Percentiles rank a stretch among this genome's conserved stretches.
Conservation (phyloP, 495 filamentous ascomycete species). For the Bombardia bombarda region DNA sequence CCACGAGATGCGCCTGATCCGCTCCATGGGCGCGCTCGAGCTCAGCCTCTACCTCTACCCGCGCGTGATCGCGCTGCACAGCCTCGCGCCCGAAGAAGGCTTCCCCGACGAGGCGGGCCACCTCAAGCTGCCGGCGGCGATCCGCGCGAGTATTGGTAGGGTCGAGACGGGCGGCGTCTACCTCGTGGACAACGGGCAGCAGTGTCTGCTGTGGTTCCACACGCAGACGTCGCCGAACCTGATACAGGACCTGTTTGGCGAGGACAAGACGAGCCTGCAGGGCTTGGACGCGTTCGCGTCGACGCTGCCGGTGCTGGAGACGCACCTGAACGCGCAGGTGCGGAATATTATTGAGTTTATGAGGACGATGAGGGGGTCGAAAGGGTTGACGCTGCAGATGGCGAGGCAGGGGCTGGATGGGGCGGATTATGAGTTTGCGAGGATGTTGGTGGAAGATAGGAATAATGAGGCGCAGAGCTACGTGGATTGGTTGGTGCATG, state of each 20-base stretch:
- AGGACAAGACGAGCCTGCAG: slow-evolving; percentile 61
- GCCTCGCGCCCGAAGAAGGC: slow-evolving; percentile 75
- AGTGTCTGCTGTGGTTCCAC: slow-evolving; percentile 87
- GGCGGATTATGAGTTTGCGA: slow-evolving; percentile 92
- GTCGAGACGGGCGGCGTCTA: slow-evolving; percentile 96
- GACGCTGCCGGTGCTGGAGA: slow-evolving; percentile 71
- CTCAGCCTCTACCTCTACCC: slow-evolving; percentile 92
- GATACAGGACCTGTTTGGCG: slow-evolving; percentile 83
- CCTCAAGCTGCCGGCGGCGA: slow-evolving; percentile 66
- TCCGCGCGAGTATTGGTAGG: slow-evolving; percentile 79
- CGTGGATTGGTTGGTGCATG: slow-evolving; percentile 95
- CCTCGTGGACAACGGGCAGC: slow-evolving; percentile 93
- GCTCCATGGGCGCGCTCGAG: slow-evolving; percentile 76
- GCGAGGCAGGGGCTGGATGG: slow-evolving; percentile 91
- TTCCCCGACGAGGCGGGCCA: slow-evolving; percentile 82
- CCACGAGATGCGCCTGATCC: slow-evolving; percentile 85
- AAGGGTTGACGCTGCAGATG: slow-evolving; percentile 81
- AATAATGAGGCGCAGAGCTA: slow-evolving; percentile 97
- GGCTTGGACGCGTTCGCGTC: slow-evolving; percentile 70
- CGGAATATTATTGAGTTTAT: slow-evolving; percentile 89
- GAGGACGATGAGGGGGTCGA: slow-evolving; percentile 70
- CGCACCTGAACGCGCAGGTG: slow-evolving; percentile 90
- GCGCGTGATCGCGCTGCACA: slow-evolving; percentile 85
- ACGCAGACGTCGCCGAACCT: slow-evolving; percentile 67
- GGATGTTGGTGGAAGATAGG: slow-evolving; percentile 83